Evolutionary conservation across 2,329 filamentous ascomycete genomes (phyloP).

Genomic region (Cladosporium oxysporum): DNA sequence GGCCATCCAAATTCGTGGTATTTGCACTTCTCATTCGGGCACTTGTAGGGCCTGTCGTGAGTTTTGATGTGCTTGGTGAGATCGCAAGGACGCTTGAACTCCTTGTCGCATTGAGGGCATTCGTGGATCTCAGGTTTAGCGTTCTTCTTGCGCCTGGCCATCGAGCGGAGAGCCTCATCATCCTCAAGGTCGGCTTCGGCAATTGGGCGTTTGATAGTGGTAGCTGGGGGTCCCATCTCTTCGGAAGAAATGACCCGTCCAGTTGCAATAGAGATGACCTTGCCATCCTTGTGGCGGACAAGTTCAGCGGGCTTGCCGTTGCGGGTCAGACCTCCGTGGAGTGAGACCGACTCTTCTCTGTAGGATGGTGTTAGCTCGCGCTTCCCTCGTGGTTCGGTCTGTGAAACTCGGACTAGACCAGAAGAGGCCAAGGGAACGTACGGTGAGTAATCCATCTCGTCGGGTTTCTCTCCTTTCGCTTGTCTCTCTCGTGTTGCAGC

Average conservation of each 20-base stretch:
- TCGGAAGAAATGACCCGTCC: constrained; percentile 53
- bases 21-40: constrained; percentile 77
- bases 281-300: constrained; percentile 77
- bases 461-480: constrained; percentile 55
- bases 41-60: constrained; percentile 95
- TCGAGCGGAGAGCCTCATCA: constrained; percentile 82
- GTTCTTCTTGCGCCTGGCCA: constrained; percentile 95
- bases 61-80: constrained; percentile 98
- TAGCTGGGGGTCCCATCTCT: constrained; percentile 55
- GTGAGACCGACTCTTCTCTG: constrained; percentile 71
- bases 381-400: not conserved
- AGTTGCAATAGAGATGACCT: constrained; percentile 70
- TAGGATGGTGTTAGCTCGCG: constrained; percentile 14
- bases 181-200: constrained; percentile 66
- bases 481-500: constrained; percentile 70
- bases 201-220: constrained; percentile 52
- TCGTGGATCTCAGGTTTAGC: constrained; percentile 51
- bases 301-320: constrained; percentile 83
- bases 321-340: constrained; percentile 77
- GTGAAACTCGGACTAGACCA: not conserved
- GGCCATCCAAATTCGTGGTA: constrained; percentile 91
- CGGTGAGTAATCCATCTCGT: constrained; percentile 55
- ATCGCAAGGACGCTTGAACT: constrained; percentile 96
- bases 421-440: constrained; percentile 36
- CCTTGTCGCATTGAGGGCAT: constrained; percentile 80